phyloP scores from a whole-genome alignment of 2,329 filamentous ascomycete species.

The Trichophaea hybrida region DNA sequence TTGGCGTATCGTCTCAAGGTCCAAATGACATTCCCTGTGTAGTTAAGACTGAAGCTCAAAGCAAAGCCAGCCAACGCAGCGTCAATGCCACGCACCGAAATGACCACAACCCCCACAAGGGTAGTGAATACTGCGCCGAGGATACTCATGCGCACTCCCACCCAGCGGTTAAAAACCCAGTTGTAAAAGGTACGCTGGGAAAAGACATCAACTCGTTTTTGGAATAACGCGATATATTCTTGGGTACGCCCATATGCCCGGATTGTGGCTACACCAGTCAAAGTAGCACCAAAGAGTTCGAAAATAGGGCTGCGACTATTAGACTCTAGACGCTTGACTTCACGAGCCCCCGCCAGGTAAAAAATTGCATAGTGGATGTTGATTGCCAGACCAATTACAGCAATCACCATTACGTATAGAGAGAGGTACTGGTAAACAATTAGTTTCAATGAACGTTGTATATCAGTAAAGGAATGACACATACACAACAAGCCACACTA shows the following conservation, averaged over 20 bases:
- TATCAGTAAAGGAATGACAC: slow-evolving; percentile 4
- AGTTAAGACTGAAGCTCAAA: slow-evolving; percentile 57
- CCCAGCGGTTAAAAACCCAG: slow-evolving; percentile 63
- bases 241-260: slow-evolving; percentile 35
- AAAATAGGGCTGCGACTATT: slow-evolving; percentile 66
- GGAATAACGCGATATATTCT: slow-evolving; percentile 56
- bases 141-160: slow-evolving; percentile 56
- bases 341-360: slow-evolving; percentile 57
- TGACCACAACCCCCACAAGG: slow-evolving; percentile 49
- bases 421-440: slow-evolving; percentile 46
- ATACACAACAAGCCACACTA: slow-evolving; percentile 42
- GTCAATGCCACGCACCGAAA: slow-evolving; percentile 47
- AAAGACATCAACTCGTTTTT: slow-evolving; percentile 53
- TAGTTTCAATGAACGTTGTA: not conserved
- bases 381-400: slow-evolving; percentile 43
- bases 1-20: slow-evolving; percentile 53
- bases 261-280: slow-evolving; percentile 60
- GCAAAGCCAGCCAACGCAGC: slow-evolving; percentile 62
- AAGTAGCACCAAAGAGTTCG: slow-evolving; percentile 60
- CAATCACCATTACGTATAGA: slow-evolving; percentile 48
- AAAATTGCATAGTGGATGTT: slow-evolving; percentile 44
- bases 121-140: slow-evolving; percentile 56
- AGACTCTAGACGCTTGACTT: slow-evolving; percentile 63
- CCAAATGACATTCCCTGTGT: slow-evolving; percentile 50
- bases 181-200: slow-evolving; percentile 50